A percentile compares a stretch with the other conserved stretches of the same genome.
Conservation (phyloP, 108 stramenopile species). For the Nitzschia palea region DNA sequence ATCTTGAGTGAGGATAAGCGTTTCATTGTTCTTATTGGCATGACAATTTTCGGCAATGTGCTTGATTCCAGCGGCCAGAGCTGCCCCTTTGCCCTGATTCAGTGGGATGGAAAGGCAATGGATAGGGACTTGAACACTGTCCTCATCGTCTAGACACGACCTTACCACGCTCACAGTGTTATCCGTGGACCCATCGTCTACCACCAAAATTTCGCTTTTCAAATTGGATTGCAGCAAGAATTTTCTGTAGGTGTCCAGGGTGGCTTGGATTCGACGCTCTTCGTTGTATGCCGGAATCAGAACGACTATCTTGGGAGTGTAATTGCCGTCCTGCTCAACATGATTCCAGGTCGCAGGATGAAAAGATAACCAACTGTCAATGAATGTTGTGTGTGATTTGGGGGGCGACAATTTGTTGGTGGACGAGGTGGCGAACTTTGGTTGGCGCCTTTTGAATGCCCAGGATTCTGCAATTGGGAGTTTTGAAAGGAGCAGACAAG, state of each 20-base stretch:
- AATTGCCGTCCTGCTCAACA: not conserved
- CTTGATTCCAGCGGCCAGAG: constrained; percentile 59
- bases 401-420: not conserved
- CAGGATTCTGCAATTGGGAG: not conserved
- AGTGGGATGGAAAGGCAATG: constrained; percentile 45
- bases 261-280: constrained; percentile 58
- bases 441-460: not conserved
- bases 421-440: not conserved
- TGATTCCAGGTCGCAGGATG: not conserved
- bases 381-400: not conserved
- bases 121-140: constrained; percentile 29
- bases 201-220: constrained; percentile 43
- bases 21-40: constrained; percentile 7
- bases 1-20: constrained; percentile 62
- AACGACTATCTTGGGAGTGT: constrained; percentile 47
- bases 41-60: constrained; percentile 18
- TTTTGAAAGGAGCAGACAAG: not conserved
- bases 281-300: constrained; percentile 85
- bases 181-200: constrained; percentile 84
- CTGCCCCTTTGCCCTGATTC: constrained; percentile 81
- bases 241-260: constrained; percentile 49
- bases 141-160: constrained; percentile 16
- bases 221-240: constrained; percentile 30
- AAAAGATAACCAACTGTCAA: not conserved
- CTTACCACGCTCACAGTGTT: constrained; percentile 38